These are phyloP conservation scores for Entomortierella parvispora DNA, from an alignment of 192 early-diverging fungal genomes.

Conservation along the genomic window DNA sequence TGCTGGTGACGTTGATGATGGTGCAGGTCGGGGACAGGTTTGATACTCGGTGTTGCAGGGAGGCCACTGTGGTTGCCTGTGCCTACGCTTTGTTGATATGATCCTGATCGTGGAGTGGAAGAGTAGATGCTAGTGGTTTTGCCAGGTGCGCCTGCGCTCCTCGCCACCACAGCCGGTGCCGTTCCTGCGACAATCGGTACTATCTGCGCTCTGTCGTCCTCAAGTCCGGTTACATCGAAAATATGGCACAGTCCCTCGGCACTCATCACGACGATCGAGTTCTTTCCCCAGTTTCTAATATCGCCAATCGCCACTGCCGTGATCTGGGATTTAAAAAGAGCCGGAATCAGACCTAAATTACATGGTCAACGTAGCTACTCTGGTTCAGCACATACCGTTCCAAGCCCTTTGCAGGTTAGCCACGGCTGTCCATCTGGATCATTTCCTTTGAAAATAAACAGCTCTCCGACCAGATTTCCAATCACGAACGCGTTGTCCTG, in stretches of 20 bases:
- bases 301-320: constrained; percentile 68
- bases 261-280: constrained; percentile 66
- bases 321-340: constrained; percentile 49
- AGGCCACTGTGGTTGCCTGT: background rate
- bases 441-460: constrained; percentile 67
- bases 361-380: background rate
- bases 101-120: constrained; percentile 20
- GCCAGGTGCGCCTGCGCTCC: constrained; percentile 3
- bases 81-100: constrained; percentile 17
- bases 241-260: constrained; percentile 68
- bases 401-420: constrained; percentile 58
- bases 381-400: constrained; percentile 54
- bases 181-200: background rate
- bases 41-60: constrained; percentile 39
- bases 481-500: constrained; percentile 71
- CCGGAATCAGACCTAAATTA: background rate
- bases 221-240: constrained; percentile 58
- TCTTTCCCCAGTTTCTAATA: constrained; percentile 64
- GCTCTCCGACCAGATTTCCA: constrained; percentile 66
- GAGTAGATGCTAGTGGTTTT: constrained; percentile 26
- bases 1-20: constrained; percentile 10
- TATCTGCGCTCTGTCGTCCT: constrained; percentile 16
- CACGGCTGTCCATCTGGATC: constrained; percentile 53
- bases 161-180: too few relatives aligned
- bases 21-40: constrained; percentile 42